Evolutionary conservation across 345 rosid species (phyloP), one percentile per base, ranked within the genome.

Genomic region (Salix udensis): DNA sequence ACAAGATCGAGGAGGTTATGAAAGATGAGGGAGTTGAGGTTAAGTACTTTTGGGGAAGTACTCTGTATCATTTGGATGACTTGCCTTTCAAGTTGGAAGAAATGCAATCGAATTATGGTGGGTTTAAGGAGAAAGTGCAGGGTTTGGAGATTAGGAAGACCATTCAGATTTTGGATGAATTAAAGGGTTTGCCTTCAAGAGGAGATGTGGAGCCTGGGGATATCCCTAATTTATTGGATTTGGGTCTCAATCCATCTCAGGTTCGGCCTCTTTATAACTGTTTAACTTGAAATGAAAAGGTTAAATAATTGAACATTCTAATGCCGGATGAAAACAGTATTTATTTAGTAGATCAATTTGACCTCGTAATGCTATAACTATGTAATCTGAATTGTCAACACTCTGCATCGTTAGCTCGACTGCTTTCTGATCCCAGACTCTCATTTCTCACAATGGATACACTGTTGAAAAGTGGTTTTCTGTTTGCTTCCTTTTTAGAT

Each of bases 141-240:
- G 86, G 89, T 1, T 65, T 94, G 78, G 94, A 96, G 87, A 80
- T 94, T 77, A 90, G 99, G 91, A 90, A 94, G 87, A 89, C 96
- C 0, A 86, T 91, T 64, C 91, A 87, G n/a, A 90, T 90, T 2
- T 79, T 88, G 87, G 98, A 94, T 76, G 97, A 94, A 77, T 78
- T 96, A 76, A 96, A 94, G 85, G 93, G 91, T 37, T 36, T 88
- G 80, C 99, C 99, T 7, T 88, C 96, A 46, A 84, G 93, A 14
- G 99, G 99, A 71, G 98, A 96, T 76, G 96, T 96, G 6, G 97
- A 92, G 81, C 82, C 88, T 76, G 99, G 99, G 0, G 97, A 96
- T 60, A 85, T 94, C 78, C 99, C 99, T 67, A 82, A 97, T 48
- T 85, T 96, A 78, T 72, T 88, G 81, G 98, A 96, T 83, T 87